Base-by-base conservation (phyloP, 305 asterid genomes). In the Rubia tinctorum region DNA sequence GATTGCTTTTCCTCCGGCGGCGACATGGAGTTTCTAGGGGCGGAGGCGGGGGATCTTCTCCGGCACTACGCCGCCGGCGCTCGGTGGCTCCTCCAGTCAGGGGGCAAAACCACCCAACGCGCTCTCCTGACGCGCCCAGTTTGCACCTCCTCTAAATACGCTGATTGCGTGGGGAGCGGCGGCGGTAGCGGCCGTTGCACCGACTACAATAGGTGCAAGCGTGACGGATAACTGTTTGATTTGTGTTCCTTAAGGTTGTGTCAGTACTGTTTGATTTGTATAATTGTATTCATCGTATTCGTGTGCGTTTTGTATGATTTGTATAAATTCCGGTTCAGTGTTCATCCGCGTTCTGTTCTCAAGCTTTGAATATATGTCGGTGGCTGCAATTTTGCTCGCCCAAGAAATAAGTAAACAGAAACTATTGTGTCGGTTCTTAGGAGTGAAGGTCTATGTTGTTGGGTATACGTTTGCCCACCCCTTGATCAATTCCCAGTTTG, bases 201-300 rank as follows among this genome's bases (percentile, higher is more conserved):
- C 3, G 53, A 8, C 53, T 71, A 71, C 74, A 71, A 56, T 39
- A 44, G 20, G 8, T 71, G 74, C 74, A 71, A 56, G 66, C 74
- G 74, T 39, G 47, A 53, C 1, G 51, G 8, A 3, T 66, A 66
- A 45, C 18, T 13, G 59, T 15, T 17, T 17, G 18, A 14, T 6
- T 6, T 51, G 20, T 37, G 40, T 37, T 37, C 40, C 7, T 34
- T 62, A 55, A 55, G 61, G 25, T 55, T 55, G 6, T 51, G 4
- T 11, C 59, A 11, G 6, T 2, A 17, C 18, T 13, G 59, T 15
- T 17, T 17, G 18, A 14, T 6, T 6, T 51, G 20, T 37, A 37
- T 37, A 51, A 6, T 15, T 51, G 59, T 15, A 3, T 51, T 51
- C 59, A 5, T 51, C 20, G 7, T 51, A 13, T 17, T 13, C 7